Evolutionary conservation across 768 basidiomycete genomes (phyloP).

Genomic region (Suillus subalutaceus): DNA sequence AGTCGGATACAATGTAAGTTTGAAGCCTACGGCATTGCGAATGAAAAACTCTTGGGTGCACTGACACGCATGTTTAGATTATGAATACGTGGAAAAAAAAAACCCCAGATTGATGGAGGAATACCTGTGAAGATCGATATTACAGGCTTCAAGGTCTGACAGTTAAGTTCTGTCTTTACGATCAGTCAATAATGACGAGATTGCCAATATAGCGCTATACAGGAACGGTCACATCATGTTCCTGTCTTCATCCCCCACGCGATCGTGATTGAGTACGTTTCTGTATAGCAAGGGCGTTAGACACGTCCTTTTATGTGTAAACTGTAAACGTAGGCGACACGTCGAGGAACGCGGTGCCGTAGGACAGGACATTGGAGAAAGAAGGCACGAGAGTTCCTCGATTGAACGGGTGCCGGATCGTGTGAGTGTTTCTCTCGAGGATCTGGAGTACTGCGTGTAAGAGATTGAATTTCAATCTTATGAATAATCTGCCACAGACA

Average conservation of each 20-base stretch:
- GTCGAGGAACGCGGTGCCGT: slow-evolving; percentile 26
- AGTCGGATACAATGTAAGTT: slow-evolving; percentile 2
- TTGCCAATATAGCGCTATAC: slow-evolving; percentile 9
- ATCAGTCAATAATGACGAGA: slow-evolving; percentile 16
- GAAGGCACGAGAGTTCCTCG: not conserved
- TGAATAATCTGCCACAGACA: slow-evolving; percentile 23
- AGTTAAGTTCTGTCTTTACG: slow-evolving; percentile 15
- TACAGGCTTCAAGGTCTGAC: slow-evolving; percentile 1
- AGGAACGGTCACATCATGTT: slow-evolving; percentile 10
- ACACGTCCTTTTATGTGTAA: no score
- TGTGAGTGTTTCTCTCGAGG: slow-evolving; percentile 6
- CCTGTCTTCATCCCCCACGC: slow-evolving; percentile 1
- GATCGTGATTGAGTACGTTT: slow-evolving; percentile 5
- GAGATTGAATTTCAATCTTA: not conserved
- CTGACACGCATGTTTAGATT: not conserved
- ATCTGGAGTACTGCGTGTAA: not conserved
- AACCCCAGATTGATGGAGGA: not conserved
- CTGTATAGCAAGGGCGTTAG: not conserved
- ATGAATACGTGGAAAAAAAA: not conserved
- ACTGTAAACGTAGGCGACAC: slow-evolving; percentile 2
- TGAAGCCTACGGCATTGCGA: slow-evolving; percentile 10
- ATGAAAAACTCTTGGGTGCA: not conserved
- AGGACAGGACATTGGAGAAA: no score
- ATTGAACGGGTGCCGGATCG: slow-evolving; percentile 14
- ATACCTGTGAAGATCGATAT: slow-evolving; percentile 10